Evolutionary conservation across 345 rosid species (phyloP), one percentile per base, ranked within the genome.

Genomic region (Bretschneidera sinensis): DNA sequence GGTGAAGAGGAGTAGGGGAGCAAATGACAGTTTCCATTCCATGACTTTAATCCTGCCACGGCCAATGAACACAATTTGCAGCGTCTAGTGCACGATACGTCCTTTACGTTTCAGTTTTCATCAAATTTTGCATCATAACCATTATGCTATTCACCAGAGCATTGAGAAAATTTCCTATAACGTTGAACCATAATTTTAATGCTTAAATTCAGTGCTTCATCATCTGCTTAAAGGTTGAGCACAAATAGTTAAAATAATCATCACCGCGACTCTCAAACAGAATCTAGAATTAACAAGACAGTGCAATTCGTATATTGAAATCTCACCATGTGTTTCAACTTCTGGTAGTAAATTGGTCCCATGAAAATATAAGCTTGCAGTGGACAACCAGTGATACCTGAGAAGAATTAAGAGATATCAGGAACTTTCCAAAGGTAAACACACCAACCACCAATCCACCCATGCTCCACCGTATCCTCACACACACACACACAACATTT

Each of bases 291-390:
- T 18, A 25, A 15, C 58, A 21, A 21, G 56, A 53, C 56, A 51
- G 48, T 45, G 59, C 6, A 65, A 50, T 18, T 25, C 34, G 6
- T 31, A 28, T 10, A 31, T 14, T 43, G 67, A 51, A 75, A 77
- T 61, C 83, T 78, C 31, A 89, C 98, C 98, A 89, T 92, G 61
- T 92, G 98, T 73, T 92, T 92, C 63, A 92, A 48, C 78, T 89
- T 92, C 79, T 92, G 98, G 85, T 92, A 89, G 83, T 92, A 92
- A 69, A 92, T 85, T 48, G 98, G 97, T 33, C 97, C 98, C 96
- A 90, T 92, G 75, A 92, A 92, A 55, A 92, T 85, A 74, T 87
- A 92, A 8, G 97, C 78, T 65, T 92, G 86, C 58, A 92, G 73
- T 33, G 98, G 97, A 68, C 80, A 74, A 24, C 97, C 98, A 21